Evolutionary conservation across 495 filamentous ascomycete species (phyloP).

Genomic region (Jackrogersella minutella): DNA sequence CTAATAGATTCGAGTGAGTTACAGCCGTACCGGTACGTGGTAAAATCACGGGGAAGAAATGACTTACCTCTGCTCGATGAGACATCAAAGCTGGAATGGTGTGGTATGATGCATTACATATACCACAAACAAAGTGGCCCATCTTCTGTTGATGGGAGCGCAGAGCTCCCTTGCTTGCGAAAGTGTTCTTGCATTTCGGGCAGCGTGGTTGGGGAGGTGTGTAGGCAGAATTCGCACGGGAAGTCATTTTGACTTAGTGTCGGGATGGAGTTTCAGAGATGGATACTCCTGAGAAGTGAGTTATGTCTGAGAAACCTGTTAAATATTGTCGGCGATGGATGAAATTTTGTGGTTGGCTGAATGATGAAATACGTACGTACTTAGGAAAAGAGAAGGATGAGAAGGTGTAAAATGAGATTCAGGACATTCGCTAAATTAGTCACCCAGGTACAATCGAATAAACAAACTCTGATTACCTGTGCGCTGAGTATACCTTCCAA

Average conservation of each 20-base stretch:
- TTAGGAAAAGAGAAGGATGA: no score
- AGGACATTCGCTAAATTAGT: no score
- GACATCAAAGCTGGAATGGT: background rate
- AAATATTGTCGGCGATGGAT: no score
- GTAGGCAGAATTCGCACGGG: background rate
- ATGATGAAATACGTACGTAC: no score
- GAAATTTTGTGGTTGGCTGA: no score
- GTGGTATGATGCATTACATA: slow-evolving; percentile 23
- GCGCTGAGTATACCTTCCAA: no score
- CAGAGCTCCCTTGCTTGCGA: slow-evolving; percentile 18
- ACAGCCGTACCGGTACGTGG: background rate
- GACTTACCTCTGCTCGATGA: slow-evolving; percentile 26
- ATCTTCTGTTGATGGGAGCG: slow-evolving; percentile 7
- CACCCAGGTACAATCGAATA: no score
- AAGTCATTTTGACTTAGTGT: background rate
- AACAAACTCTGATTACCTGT: no score
- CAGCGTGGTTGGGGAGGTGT: slow-evolving; percentile 4
- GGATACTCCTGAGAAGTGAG: background rate
- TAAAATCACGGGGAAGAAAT: background rate
- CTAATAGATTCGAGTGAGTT: slow-evolving; percentile 17
- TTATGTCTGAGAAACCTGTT: no score
- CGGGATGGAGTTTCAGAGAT: background rate
- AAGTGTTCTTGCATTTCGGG: slow-evolving; percentile 20
- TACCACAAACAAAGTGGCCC: slow-evolving; percentile 24
- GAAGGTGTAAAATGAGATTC: no score